Evolutionary conservation across 2,329 filamentous ascomycete species (phyloP).

Genomic region (Neofusicoccum umdonicola): DNA sequence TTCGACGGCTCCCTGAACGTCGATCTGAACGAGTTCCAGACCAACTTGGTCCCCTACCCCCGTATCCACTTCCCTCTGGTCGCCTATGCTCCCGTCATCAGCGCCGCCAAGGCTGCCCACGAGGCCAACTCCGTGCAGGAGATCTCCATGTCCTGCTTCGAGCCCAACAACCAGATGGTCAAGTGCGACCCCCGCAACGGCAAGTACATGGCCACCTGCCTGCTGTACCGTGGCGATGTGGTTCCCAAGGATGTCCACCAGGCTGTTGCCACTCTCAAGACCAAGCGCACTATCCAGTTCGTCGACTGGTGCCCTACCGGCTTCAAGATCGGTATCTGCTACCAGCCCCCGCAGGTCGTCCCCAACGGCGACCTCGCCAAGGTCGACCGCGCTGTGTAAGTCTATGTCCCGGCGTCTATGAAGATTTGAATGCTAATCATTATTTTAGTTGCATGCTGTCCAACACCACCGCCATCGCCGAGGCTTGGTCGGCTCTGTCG

Average conservation of each 20-base stretch:
- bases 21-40: slow-evolving; percentile 76
- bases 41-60: slow-evolving; percentile 70
- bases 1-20: slow-evolving; percentile 73
- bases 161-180: slow-evolving; percentile 78
- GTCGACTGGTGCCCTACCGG: slow-evolving; percentile 75
- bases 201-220: slow-evolving; percentile 74
- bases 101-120: slow-evolving; percentile 73
- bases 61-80: slow-evolving; percentile 73
- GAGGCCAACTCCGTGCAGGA: slow-evolving; percentile 96
- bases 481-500: slow-evolving; percentile 70
- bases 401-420: background rate
- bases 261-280: slow-evolving; percentile 66
- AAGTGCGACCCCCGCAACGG: slow-evolving; percentile 71
- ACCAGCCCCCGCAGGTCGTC: slow-evolving; percentile 90
- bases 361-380: slow-evolving; percentile 97
- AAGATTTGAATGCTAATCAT: background rate
- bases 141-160: slow-evolving; percentile 57
- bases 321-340: slow-evolving; percentile 75
- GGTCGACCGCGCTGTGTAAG: slow-evolving; percentile 86
- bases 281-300: slow-evolving; percentile 69
- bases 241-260: slow-evolving; percentile 68
- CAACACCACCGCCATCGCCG: slow-evolving; percentile 72
- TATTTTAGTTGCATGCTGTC: slow-evolving; percentile 60
- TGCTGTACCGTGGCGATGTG: slow-evolving; percentile 70
- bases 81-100: slow-evolving; percentile 70